A percentile compares a stretch with the other conserved stretches of the same genome.
Conservation (phyloP, 176 grass and related monocot genomes). For the Zea mays region Zm-B73-REFERENCE-NAM-5.0 NC_050096.1:12261501-12262000, state of each 20-base stretch:
- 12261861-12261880: slow-evolving; percentile 51
- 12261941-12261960: background rate
- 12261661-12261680: background rate
- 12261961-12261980: too few species aligned
- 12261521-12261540: slow-evolving; percentile 97
- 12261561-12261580: slow-evolving; percentile 51
- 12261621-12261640: slow-evolving; percentile 78
- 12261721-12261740: background rate
- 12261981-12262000: slow-evolving; percentile 22
- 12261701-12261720: background rate
- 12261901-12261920: background rate
- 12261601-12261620: slow-evolving; percentile 75
- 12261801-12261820: slow-evolving; percentile 76
- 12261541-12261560: slow-evolving; percentile 82
- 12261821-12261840: slow-evolving; percentile 78
- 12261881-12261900: slow-evolving; percentile 39
- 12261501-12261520: slow-evolving; percentile 75
- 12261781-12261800: slow-evolving; percentile 82
- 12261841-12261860: slow-evolving; percentile 54
- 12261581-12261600: slow-evolving; percentile 71
- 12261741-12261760: background rate
- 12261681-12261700: background rate
- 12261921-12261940: background rate
- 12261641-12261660: slow-evolving; percentile 77
- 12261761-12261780: slow-evolving; percentile 2